Evolutionary conservation across 805 yeast genomes (phyloP).

Genomic region (Candida saitoana): DNA sequence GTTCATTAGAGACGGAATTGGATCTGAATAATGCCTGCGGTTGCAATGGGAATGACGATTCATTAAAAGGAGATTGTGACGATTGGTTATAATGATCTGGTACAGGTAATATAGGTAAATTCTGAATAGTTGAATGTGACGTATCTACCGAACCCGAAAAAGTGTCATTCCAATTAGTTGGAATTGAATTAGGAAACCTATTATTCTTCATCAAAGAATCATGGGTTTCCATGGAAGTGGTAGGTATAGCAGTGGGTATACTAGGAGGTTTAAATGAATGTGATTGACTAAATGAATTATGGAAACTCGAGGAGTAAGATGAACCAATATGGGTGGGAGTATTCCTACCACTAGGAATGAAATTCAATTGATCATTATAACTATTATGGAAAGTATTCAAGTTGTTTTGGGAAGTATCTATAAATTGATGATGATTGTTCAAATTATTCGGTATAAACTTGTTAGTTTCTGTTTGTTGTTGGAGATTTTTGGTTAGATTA

Average conservation of each 20-base stretch:
- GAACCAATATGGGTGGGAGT: slow-evolving; percentile 41
- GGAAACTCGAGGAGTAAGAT: slow-evolving; percentile 34
- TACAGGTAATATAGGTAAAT: not conserved
- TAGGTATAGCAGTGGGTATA: slow-evolving; percentile 43
- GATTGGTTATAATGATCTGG: slow-evolving; percentile 4
- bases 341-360: slow-evolving; percentile 40
- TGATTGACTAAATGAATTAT: slow-evolving; percentile 30
- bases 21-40: not conserved
- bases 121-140: not conserved
- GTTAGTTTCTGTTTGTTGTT: slow-evolving; percentile 9
- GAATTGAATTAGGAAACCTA: slow-evolving; percentile 11
- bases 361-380: slow-evolving; percentile 19
- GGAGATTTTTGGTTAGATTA: slow-evolving; percentile 31
- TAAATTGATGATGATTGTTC: not conserved
- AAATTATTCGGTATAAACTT: slow-evolving; percentile 8
- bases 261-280: slow-evolving; percentile 15
- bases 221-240: slow-evolving; percentile 29
- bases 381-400: slow-evolving; percentile 1
- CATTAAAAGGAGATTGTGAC: slow-evolving; percentile 5
- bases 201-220: slow-evolving; percentile 7
- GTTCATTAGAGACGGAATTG: slow-evolving; percentile 15
- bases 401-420: not conserved
- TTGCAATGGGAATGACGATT: slow-evolving; percentile 2
- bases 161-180: slow-evolving; percentile 1
- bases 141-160: not conserved